Conservation (phyloP, 805 yeast genomes). For the Nakazawaea molendinolei region DNA sequence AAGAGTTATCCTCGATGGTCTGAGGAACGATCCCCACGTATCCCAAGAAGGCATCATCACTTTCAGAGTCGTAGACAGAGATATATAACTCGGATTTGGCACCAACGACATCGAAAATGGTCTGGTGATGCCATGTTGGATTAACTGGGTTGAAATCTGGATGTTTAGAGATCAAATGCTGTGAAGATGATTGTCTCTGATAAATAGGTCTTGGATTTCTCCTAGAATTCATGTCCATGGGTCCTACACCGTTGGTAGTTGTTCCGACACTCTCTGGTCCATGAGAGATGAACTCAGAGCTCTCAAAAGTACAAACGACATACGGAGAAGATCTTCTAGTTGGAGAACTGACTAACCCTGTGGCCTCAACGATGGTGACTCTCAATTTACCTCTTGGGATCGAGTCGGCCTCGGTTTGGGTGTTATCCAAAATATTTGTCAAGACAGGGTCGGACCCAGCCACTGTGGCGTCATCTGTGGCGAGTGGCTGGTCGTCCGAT, state of each 20-base stretch:
- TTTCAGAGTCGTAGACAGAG: conserved; percentile 82
- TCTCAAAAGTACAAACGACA: conserved; percentile 87
- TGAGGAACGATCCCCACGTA: conserved; percentile 71
- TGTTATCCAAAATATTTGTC: conserved; percentile 1
- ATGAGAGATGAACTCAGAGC: conserved; percentile 82
- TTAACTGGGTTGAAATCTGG: conserved; percentile 41
- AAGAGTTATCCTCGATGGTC: conserved; percentile 32
- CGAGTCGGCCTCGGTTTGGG: conserved; percentile 19
- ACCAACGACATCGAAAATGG: conserved; percentile 87
- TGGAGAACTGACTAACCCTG: conserved; percentile 50
- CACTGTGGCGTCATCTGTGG: conserved; percentile 20
- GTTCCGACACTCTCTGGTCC: conserved; percentile 52
- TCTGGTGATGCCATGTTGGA: conserved; percentile 90
- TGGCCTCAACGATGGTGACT: conserved; percentile 78
- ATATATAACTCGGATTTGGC: conserved; percentile 78
- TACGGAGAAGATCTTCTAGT: conserved; percentile 62
- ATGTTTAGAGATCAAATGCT: conserved; percentile 23
- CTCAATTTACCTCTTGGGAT: conserved; percentile 77
- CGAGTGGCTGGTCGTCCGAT: too few relatives aligned
- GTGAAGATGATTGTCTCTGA: conserved; percentile 38
- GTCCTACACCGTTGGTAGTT: conserved; percentile 9
- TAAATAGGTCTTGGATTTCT: conserved; percentile 28
- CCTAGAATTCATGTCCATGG: conserved; percentile 15
- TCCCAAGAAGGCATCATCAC: conserved; percentile 81
- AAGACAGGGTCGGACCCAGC: conserved; percentile 20